Percentiles rank a stretch among this genome's conserved stretches.
phyloP scores from a whole-genome alignment of 805 yeast genomes.

The Candida palmyrensis region DNA sequence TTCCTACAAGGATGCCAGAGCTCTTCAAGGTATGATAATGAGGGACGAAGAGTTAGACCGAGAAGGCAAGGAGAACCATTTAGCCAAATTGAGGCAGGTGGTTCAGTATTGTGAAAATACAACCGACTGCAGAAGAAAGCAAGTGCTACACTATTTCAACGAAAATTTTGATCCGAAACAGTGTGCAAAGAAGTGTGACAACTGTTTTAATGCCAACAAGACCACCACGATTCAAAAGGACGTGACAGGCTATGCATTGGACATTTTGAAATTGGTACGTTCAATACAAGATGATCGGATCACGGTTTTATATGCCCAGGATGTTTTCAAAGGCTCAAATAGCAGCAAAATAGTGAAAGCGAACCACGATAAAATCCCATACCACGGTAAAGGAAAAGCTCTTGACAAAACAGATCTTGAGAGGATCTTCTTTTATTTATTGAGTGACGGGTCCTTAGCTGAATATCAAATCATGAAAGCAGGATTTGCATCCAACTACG shows the following conservation, averaged over 20 bases:
- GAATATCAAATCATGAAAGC: conserved; percentile 72
- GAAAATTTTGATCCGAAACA: conserved; percentile 65
- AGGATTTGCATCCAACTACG: conserved; percentile 78
- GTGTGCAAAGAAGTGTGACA: conserved; percentile 80
- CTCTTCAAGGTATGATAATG: conserved; percentile 70
- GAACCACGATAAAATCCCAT: conserved; percentile 57
- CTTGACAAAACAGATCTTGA: conserved; percentile 69
- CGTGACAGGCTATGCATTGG: conserved; percentile 59
- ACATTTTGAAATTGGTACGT: conserved; percentile 56
- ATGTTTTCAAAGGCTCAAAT: conserved; percentile 71
- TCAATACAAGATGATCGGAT: conserved; percentile 54
- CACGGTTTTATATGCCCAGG: conserved; percentile 78
- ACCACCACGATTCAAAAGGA: conserved; percentile 51
- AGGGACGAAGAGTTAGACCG: conserved; percentile 64
- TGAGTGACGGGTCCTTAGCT: conserved; percentile 57
- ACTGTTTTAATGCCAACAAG: conserved; percentile 48
- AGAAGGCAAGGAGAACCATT: conserved; percentile 68
- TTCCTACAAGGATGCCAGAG: conserved; percentile 72
- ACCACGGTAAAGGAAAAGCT: conserved; percentile 66
- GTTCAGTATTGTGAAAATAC: conserved; percentile 87
- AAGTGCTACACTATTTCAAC: conserved; percentile 86
- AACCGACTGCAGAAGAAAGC: conserved; percentile 85
- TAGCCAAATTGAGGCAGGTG: conserved; percentile 73
- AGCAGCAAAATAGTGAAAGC: conserved; percentile 53
- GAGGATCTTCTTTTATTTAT: conserved; percentile 73